Base-by-base conservation (phyloP, 2,329 filamentous ascomycete species). In the Intubia oerlemansii region DNA sequence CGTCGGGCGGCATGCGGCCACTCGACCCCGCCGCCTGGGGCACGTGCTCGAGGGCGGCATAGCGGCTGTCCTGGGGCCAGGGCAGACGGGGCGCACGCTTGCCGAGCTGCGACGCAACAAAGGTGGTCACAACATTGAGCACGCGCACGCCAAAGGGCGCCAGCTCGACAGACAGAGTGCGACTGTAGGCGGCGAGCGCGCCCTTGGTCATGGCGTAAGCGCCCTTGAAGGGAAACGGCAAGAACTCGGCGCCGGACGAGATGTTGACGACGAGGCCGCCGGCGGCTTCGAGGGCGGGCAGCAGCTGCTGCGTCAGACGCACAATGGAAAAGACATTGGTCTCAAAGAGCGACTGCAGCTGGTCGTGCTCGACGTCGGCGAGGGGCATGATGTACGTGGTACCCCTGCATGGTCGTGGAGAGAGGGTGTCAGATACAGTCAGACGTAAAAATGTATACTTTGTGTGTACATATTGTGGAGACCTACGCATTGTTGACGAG, bases 181-280 rank as follows among this genome's bases (percentile, higher is more conserved):
- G 58, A 19, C 58, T 61, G 46, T 62, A 66, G 3, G 51, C 48
- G 33, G 53, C 53, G 19, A 66, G 44, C 23, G 63, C 62, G 23
- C 53, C 59, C 50, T 67, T 67, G 38, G 52, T 56, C 22, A 62
- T 61, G 36, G 54, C 56, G 47, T 66, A 67, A 31, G 56, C 51
- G 7, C 31, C 41, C 19, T 57, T 59, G 39, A 66, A 67, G 25
- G 59, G 48, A 40, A 64, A 65, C 4, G 60, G 56, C 5, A 57
- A 50, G 17, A 57, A 39, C 22, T 59, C 52, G 3, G 58, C 55
- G 4, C 57, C 49, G 14, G 59, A 65, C 8, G 59, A 61, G 35
- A 65, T 57, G 44, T 66, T 66, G 46, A 66, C 44, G 41, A 66
- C 52, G 5, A 66, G 49, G 0, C 62, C 62, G 20, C 50, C 49